Evolutionary conservation across 805 yeast species (phyloP), one percentile per base, ranked within the genome.

Genomic region (Lipomyces yamanashiensis): DNA sequence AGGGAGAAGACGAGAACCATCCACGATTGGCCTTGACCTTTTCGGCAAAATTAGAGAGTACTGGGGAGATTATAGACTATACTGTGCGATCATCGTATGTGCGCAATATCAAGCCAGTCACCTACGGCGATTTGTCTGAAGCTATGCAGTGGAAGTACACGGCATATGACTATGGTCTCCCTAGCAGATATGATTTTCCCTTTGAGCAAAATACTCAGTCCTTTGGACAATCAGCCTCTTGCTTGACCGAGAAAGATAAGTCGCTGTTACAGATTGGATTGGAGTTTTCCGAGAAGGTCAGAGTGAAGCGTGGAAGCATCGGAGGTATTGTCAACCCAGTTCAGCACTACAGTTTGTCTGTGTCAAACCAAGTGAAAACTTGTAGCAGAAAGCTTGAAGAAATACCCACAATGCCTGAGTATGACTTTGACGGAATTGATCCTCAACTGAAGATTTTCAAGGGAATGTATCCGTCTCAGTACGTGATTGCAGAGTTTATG

Each of bases 401-500:
- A 15, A 53, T 28, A 19, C 57, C 57, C 2, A 10, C 5, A 12
- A 9, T 2, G 28, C 47, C 54, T 12, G 15, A 10, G 23, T 43
- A 57, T 28, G 54, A 57, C 17, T 57, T 57, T 28, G 23, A 17
- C 3, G 10, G 9, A 7, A 10, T 15, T 19, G 54, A 53, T 15
- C 41, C 51, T 4, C 19, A 47, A 28, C 23, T 43, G 39, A 17
- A 19, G 17, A 2, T 40, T 72, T 71, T 39, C 43, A 34, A n/a
- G 72, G 72, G 17, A 73, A 85, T 0, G 76, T 13, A 34, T 13
- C 49, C 79, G 41, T 86, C 96, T 0, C 85, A 84, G 45, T 71
- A 79, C 1, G 78, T 93, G 33, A 98, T 93, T 1, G 82, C 93
- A 0, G 96, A 93, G 73, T 74, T 89, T 54, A 93, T 93, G 99